A percentile compares a stretch with the other conserved stretches of the same genome.
phyloP scores from a whole-genome alignment of 352 stramenopile species.

The Globisporangium perplexum region DNA sequence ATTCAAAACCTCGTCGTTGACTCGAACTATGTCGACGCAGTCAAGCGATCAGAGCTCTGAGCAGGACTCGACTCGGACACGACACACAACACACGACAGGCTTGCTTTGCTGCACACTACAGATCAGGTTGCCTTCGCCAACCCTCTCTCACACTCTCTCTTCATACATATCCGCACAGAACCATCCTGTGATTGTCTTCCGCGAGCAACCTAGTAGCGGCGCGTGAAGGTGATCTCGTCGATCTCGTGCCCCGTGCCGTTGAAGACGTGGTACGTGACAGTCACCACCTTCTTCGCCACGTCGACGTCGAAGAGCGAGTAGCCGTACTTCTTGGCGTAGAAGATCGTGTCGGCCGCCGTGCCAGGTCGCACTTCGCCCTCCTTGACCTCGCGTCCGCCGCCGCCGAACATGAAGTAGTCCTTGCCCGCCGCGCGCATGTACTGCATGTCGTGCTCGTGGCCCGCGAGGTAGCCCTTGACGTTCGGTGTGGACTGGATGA shows the following conservation, averaged over 20 bases:
- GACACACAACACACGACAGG: no score
- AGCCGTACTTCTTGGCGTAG: conserved; percentile 9
- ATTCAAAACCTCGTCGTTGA: no score
- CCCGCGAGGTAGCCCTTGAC: conserved; percentile 8
- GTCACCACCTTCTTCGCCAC: conserved; percentile 4
- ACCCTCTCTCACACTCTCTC: no score
- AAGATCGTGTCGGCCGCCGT: conserved; percentile 9
- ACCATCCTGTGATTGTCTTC: no score
- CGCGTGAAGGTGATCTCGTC: no score
- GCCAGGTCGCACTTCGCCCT: conserved; percentile 4
- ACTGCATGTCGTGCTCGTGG: conserved; percentile 15
- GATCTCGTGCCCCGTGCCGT: no score
- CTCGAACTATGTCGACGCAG: no score
- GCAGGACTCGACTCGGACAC: no score
- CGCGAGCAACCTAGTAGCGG: neutral
- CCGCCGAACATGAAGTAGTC: conserved; percentile 16
- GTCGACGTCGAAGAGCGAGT: conserved; percentile 10
- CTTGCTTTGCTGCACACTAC: no score
- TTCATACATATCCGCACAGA: no score
- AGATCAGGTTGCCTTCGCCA: no score
- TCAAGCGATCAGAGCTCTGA: no score
- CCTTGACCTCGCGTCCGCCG: conserved; percentile 6
- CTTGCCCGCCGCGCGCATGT: conserved; percentile 1
- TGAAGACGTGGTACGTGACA: conserved; percentile 8
- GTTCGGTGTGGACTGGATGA: conserved; percentile 6